phyloP scores from a whole-genome alignment of 176 grass and related monocot species.

The Bothriochloa decipiens region DNA sequence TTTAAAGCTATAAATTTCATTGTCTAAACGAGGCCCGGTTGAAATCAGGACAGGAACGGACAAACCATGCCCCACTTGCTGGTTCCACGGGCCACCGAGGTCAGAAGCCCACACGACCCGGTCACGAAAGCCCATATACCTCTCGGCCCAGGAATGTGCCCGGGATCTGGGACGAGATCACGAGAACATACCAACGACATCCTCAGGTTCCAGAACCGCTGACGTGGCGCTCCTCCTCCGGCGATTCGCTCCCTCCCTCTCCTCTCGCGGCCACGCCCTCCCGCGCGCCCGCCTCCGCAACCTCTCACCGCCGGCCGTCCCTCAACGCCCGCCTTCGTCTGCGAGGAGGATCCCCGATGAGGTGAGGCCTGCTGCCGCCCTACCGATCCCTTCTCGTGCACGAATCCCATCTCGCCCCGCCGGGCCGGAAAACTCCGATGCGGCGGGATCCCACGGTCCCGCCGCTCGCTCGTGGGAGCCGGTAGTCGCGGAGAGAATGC shows the following conservation, averaged over 20 bases:
- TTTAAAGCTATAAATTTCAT: too few species aligned
- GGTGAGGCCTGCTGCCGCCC: neutral
- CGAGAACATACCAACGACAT: constrained; percentile 27
- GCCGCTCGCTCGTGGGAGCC: neutral
- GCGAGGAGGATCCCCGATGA: neutral
- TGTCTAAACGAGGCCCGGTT: too few species aligned
- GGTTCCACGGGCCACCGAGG: neutral
- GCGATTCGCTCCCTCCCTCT: neutral
- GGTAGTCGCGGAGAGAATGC: neutral
- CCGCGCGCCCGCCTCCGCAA: neutral
- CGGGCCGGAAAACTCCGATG: neutral
- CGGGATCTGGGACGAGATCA: constrained; percentile 17
- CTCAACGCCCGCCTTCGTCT: neutral
- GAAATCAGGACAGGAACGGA: neutral
- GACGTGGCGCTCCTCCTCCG: constrained; percentile 9
- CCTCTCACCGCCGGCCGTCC: neutral
- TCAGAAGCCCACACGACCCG: neutral
- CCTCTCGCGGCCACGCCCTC: neutral
- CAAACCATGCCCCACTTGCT: neutral
- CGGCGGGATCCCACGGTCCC: neutral
- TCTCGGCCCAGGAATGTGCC: neutral
- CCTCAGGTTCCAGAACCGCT: constrained; percentile 30
- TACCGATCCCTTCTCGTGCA: neutral
- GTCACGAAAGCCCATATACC: neutral
- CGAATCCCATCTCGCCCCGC: neutral